Evolutionary conservation across 1,284 basidiomycete species (phyloP).

Genomic region (Jaminaea rosea): DNA sequence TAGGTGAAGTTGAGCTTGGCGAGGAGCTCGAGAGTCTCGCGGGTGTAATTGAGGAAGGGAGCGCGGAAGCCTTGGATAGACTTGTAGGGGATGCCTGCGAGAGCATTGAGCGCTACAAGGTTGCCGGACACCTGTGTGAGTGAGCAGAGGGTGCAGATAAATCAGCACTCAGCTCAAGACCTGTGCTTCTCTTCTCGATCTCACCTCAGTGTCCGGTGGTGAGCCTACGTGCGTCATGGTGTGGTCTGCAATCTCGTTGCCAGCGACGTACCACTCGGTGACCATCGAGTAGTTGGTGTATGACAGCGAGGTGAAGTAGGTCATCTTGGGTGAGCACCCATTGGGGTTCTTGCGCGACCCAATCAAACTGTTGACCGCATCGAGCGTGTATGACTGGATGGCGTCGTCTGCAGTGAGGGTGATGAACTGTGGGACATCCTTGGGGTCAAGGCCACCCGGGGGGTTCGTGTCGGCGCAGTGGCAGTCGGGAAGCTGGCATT

Average conservation of each 20-base stretch:
- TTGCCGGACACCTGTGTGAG: conserved; percentile 64
- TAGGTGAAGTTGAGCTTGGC: conserved; percentile 58
- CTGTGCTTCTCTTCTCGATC: no score
- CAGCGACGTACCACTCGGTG: conserved; percentile 73
- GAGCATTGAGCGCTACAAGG: conserved; percentile 66
- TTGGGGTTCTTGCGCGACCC: conserved; percentile 71
- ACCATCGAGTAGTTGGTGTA: conserved; percentile 69
- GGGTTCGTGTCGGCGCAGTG: conserved; percentile 36
- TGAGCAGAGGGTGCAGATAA: no score
- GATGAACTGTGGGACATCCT: conserved; percentile 34
- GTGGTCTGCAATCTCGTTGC: conserved; percentile 79
- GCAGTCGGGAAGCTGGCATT: conserved; percentile 30
- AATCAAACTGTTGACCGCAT: conserved; percentile 65
- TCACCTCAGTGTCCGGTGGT: conserved; percentile 50
- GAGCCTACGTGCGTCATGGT: conserved; percentile 73
- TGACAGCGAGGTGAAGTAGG: conserved; percentile 50
- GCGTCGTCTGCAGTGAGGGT: conserved; percentile 51
- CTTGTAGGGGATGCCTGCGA: conserved; percentile 67
- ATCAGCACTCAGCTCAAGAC: no score
- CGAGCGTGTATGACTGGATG: conserved; percentile 63
- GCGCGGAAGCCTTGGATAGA: conserved; percentile 67
- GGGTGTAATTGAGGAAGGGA: conserved; percentile 63
- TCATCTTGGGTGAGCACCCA: conserved; percentile 59
- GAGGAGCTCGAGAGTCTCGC: conserved; percentile 58
- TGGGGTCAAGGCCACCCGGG: conserved; percentile 30